Percentiles rank a stretch among this genome's conserved stretches.
These are phyloP conservation scores for Colletotrichum ledebouriae DNA, from an alignment of 2,329 filamentous ascomycete species.

Conservation along the genomic window DNA sequence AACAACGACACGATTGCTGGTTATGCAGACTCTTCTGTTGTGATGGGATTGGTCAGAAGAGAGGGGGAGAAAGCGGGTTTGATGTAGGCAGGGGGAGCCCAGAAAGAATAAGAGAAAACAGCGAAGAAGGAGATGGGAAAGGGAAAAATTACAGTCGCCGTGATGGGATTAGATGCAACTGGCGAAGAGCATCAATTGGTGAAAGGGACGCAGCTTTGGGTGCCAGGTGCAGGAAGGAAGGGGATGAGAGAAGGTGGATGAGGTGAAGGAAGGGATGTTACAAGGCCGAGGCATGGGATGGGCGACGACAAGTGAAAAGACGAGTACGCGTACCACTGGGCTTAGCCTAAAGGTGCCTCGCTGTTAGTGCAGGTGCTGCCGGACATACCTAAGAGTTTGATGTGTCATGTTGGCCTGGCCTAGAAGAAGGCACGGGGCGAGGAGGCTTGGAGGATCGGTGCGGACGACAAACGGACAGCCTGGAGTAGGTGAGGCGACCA, in stretches of 20 bases:
- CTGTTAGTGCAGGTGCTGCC: not conserved
- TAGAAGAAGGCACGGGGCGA: not conserved
- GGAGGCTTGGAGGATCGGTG: conserved; percentile 3
- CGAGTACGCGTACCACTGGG: not conserved
- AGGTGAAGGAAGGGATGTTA: conserved; percentile 31
- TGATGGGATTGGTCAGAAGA: conserved; percentile 36
- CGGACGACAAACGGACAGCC: conserved; percentile 1
- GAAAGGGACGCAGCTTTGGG: conserved; percentile 18
- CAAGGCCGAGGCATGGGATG: conserved; percentile 7
- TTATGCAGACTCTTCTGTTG: conserved; percentile 41
- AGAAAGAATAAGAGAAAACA: not conserved
- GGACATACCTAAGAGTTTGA: not conserved
- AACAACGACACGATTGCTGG: conserved; percentile 37
- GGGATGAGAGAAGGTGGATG: conserved; percentile 38
- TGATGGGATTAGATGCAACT: conserved; percentile 18
- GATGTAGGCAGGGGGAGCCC: conserved; percentile 12
- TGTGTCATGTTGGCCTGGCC: not conserved
- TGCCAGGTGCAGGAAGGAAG: conserved; percentile 32
- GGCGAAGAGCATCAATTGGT: conserved; percentile 23
- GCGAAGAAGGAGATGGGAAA: conserved; percentile 40
- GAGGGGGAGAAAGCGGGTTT: conserved; percentile 27
- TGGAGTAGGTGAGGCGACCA: conserved; percentile 16
- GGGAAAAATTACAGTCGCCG: conserved; percentile 34
- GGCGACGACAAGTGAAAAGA: not conserved
- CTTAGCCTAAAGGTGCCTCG: not conserved